A percentile compares a stretch with the other conserved stretches of the same genome.
phyloP scores from a whole-genome alignment of 495 filamentous ascomycete genomes.

The Podospora anserina region DNA sequence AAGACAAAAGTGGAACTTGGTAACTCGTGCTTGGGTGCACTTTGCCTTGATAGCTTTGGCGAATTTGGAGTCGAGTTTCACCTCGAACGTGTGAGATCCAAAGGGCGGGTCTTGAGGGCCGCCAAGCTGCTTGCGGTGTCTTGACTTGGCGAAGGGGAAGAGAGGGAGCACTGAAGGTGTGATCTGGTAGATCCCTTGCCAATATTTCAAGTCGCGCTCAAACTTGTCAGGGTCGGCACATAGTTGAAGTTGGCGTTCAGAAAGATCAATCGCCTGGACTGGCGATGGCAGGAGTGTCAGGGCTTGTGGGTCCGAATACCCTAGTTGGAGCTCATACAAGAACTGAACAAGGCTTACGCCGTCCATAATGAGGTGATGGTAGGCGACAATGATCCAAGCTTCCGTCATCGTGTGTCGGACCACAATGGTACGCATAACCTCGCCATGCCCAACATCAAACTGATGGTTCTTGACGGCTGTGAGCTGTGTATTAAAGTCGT shows the following conservation, averaged over 20 bases:
- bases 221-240: neutral
- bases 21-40: neutral
- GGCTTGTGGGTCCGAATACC: neutral
- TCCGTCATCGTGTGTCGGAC: neutral
- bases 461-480: neutral
- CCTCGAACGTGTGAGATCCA: neutral
- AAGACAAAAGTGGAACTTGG: neutral
- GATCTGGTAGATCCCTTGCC: neutral
- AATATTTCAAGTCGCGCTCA: neutral
- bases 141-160: neutral
- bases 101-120: neutral
- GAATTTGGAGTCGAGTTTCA: neutral
- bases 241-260: neutral
- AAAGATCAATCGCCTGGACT: neutral
- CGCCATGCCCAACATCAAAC: neutral
- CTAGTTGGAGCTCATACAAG: neutral
- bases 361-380: constrained; percentile 23
- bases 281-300: neutral
- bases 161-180: neutral
- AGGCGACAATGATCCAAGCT: constrained; percentile 11
- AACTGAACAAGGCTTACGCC: constrained; percentile 15
- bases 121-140: neutral
- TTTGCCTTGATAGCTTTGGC: neutral
- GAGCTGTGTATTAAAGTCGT: neutral
- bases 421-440: neutral